Conservation (phyloP, 768 basidiomycete species). For the Tylopilus felleus region DNA sequence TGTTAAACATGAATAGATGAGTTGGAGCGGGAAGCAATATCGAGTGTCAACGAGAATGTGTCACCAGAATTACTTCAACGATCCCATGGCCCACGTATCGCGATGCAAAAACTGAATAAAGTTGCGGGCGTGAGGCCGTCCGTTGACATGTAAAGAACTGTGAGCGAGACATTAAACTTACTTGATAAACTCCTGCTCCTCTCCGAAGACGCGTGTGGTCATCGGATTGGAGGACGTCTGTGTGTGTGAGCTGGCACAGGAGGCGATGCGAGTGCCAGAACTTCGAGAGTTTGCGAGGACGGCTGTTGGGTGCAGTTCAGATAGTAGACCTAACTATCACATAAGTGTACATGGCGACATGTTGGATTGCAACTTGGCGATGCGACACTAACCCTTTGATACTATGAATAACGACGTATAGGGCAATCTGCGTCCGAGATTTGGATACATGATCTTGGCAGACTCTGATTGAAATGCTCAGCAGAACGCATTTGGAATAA, state of each 20-base stretch:
- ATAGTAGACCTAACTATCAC: slow-evolving; percentile 1
- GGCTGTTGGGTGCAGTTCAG: slow-evolving; percentile 7
- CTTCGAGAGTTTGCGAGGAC: background rate
- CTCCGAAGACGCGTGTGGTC: background rate
- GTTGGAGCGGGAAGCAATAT: slow-evolving; percentile 12
- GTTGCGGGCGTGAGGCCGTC: slow-evolving; percentile 2
- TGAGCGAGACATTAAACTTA: slow-evolving; percentile 10
- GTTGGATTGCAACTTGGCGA: slow-evolving; percentile 1
- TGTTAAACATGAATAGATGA: slow-evolving; percentile 1
- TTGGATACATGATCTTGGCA: background rate
- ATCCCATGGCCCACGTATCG: background rate
- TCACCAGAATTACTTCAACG: slow-evolving; percentile 15
- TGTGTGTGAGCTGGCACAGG: background rate
- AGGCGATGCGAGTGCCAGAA: background rate
- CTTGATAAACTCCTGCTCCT: background rate
- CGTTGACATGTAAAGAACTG: background rate
- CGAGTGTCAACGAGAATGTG: slow-evolving; percentile 5
- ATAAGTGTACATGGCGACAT: slow-evolving; percentile 16
- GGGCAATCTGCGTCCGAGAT: background rate
- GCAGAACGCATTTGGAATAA: background rate
- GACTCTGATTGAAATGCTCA: too few relatives aligned
- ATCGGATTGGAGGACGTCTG: background rate
- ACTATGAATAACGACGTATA: background rate
- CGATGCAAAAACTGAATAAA: background rate
- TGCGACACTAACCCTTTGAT: background rate